Evolutionary conservation across 331 rosid genomes (phyloP).

Genomic region (Telfairia occidentalis): DNA sequence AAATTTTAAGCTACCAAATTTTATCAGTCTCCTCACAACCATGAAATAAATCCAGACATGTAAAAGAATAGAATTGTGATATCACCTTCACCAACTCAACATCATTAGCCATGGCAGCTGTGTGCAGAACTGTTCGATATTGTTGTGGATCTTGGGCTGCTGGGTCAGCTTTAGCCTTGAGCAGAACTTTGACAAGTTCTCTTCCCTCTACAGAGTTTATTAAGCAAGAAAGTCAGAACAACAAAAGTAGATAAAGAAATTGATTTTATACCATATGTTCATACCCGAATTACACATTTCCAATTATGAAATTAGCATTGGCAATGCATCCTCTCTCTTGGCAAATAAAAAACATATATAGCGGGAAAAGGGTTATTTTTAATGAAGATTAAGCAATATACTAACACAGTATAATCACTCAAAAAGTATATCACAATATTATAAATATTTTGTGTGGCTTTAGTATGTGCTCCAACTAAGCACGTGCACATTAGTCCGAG

Average conservation of each 20-base stretch:
- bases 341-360: neutral
- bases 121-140: conserved; percentile 89
- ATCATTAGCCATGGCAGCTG: conserved; percentile 90
- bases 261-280: neutral
- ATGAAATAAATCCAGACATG: neutral
- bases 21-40: conserved; percentile 4
- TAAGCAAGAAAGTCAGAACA: conserved; percentile 7
- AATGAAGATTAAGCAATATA: neutral
- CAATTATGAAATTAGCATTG: neutral
- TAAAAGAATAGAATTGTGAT: neutral
- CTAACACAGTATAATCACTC: neutral
- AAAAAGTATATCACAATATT: neutral
- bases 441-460: neutral
- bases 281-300: neutral
- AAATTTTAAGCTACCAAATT: neutral
- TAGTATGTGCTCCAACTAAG: neutral
- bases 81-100: conserved; percentile 77
- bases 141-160: conserved; percentile 83
- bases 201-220: conserved; percentile 59
- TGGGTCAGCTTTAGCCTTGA: conserved; percentile 83
- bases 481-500: neutral
- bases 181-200: conserved; percentile 83
- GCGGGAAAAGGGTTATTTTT: neutral
- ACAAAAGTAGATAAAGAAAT: neutral
- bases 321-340: neutral